A percentile compares a stretch with the other conserved stretches of the same genome.
Evolutionary conservation across 108 stramenopile species (phyloP).

Genomic region (Asterionellopsis glacialis): DNA sequence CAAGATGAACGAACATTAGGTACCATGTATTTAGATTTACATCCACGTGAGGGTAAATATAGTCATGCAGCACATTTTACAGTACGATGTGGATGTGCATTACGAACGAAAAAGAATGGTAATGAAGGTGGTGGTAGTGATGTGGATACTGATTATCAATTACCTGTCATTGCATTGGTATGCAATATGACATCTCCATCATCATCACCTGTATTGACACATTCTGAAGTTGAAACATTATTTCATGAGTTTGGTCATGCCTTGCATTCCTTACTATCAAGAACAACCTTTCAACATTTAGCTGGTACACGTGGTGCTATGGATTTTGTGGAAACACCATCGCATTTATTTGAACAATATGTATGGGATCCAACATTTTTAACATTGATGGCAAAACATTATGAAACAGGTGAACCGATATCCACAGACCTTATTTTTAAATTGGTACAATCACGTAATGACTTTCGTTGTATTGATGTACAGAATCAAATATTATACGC

Average conservation of each 20-base stretch:
- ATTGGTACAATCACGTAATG: slow-evolving; percentile 54
- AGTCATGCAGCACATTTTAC: slow-evolving; percentile 97
- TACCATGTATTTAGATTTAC: slow-evolving; percentile 91
- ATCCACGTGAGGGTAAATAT: slow-evolving; percentile 87
- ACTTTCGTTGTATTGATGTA: slow-evolving; percentile 65
- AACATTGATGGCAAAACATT: slow-evolving; percentile 44
- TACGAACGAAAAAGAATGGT: too few species aligned
- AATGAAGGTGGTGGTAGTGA: too few species aligned
- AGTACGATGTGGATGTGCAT: slow-evolving; percentile 87
- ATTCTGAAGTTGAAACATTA: slow-evolving; percentile 93
- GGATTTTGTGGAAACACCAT: slow-evolving; percentile 91
- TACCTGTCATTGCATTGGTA: slow-evolving; percentile 88
- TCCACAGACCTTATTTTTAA: slow-evolving; percentile 40
- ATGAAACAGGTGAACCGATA: slow-evolving; percentile 47
- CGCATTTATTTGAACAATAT: slow-evolving; percentile 79
- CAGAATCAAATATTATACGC: slow-evolving; percentile 79
- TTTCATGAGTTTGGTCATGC: slow-evolving; percentile 98
- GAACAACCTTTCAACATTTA: slow-evolving; percentile 94
- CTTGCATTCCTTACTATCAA: slow-evolving; percentile 88
- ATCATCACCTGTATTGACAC: slow-evolving; percentile 48
- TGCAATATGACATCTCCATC: slow-evolving; percentile 71
- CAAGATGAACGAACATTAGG: slow-evolving; percentile 55
- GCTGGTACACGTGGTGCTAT: slow-evolving; percentile 89
- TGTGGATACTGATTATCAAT: slow-evolving; percentile 54
- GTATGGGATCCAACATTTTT: slow-evolving; percentile 68